phyloP scores from a whole-genome alignment of 768 basidiomycete species.

The Panellus pusillus region DNA sequence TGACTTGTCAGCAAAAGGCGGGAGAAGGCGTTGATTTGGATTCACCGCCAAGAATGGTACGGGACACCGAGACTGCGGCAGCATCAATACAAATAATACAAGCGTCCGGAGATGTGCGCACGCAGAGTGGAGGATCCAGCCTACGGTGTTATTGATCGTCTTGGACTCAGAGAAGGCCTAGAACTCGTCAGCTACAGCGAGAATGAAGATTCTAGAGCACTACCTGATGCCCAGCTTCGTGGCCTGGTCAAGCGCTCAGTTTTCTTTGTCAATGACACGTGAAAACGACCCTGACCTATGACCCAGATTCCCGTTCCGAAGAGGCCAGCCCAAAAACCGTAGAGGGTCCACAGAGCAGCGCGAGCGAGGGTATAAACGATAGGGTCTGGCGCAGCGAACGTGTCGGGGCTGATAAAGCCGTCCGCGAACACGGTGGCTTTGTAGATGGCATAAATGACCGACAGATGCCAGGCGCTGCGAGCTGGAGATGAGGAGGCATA shows the following conservation, averaged over 20 bases:
- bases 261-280: background rate
- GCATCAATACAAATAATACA: conserved; percentile 23
- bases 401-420: conserved; percentile 53
- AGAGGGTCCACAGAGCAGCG: conserved; percentile 74
- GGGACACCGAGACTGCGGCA: conserved; percentile 80
- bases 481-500: conserved; percentile 1
- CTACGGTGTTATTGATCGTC: conserved; percentile 86
- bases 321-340: conserved; percentile 80
- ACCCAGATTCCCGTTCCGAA: conserved; percentile 85
- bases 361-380: conserved; percentile 60
- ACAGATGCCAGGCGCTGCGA: conserved; percentile 56
- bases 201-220: too few species aligned
- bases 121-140: conserved; percentile 91
- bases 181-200: too few species aligned
- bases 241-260: conserved; percentile 47
- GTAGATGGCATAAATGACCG: conserved; percentile 68
- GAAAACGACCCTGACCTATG: conserved; percentile 7
- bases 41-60: conserved; percentile 86
- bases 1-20: too few species aligned
- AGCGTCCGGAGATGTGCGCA: conserved; percentile 36
- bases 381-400: conserved; percentile 57
- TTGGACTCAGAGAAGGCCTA: conserved; percentile 88
- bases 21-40: background rate
- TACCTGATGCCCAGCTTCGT: conserved; percentile 91
- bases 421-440: conserved; percentile 68